phyloP scores from a whole-genome alignment of 805 yeast genomes.

The Pichia ethanolica region DNA sequence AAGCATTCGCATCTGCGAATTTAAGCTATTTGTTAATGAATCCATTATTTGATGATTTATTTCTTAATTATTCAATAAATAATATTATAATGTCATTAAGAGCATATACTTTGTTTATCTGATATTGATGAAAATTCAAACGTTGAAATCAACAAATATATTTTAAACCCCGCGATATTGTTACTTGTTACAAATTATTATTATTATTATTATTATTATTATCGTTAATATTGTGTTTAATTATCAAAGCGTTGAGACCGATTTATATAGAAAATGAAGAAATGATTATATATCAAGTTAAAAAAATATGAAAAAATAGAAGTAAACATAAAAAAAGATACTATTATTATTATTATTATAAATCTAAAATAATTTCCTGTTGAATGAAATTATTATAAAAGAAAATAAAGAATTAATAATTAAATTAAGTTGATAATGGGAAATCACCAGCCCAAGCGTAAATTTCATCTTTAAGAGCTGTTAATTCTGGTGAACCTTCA shows the following conservation, averaged over 20 bases:
- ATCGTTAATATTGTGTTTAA: too few relatives aligned
- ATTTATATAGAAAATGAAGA: constrained; percentile 5
- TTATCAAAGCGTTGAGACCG: constrained; percentile 11
- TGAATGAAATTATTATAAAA: constrained; percentile 1
- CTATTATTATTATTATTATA: background rate
- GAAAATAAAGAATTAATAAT: background rate
- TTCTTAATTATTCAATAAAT: background rate
- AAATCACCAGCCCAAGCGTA: constrained; percentile 85
- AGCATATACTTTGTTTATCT: too few relatives aligned
- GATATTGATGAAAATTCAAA: too few relatives aligned
- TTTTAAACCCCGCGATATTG: too few relatives aligned
- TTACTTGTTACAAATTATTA: too few relatives aligned
- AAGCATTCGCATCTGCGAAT: constrained; percentile 8
- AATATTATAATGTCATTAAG: too few relatives aligned
- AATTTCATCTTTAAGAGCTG: constrained; percentile 66
- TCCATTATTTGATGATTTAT: background rate
- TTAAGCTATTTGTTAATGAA: constrained; percentile 1
- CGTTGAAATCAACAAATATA: too few relatives aligned
- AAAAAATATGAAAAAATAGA: background rate
- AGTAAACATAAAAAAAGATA: background rate
- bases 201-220: too few relatives aligned
- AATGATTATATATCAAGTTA: background rate
- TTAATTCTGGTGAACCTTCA: constrained; percentile 63
- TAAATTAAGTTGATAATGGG: constrained; percentile 53
- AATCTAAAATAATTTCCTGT: background rate